Conservation (phyloP, 2,329 filamentous ascomycete species). For the Niveomyces coronatus region DNA sequence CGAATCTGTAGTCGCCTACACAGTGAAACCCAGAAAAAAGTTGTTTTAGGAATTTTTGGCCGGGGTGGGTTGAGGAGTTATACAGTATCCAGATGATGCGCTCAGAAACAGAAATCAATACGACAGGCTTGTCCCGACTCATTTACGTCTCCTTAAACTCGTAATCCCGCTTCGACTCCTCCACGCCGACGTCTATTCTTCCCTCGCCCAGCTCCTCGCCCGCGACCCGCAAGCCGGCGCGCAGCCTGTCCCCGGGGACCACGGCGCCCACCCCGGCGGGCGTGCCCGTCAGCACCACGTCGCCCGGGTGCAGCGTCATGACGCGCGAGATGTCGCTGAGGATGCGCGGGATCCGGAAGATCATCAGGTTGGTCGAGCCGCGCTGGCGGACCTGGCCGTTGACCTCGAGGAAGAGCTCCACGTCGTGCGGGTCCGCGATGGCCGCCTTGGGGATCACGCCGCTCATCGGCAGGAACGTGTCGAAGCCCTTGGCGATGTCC, state of each 20-base stretch:
- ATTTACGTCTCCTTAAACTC: conserved; percentile 61
- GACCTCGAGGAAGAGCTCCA: conserved; percentile 76
- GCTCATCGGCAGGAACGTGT: conserved; percentile 89
- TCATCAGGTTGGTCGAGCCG: conserved; percentile 88
- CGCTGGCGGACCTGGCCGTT: conserved; percentile 70
- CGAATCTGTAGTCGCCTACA: conserved; percentile 40
- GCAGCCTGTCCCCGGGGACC: conserved; percentile 76
- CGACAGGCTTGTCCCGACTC: not conserved
- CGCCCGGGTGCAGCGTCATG: conserved; percentile 86
- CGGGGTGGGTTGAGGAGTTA: not conserved
- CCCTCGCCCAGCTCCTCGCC: conserved; percentile 81
- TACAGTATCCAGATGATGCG: not conserved
- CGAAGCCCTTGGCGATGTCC: conserved; percentile 94
- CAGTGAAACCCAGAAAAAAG: not conserved
- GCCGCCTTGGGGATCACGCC: conserved; percentile 67
- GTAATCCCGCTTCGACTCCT: conserved; percentile 69
- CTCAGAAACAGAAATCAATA: not conserved
- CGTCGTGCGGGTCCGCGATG: conserved; percentile 80
- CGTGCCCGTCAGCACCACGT: conserved; percentile 92
- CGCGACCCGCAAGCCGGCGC: conserved; percentile 66
- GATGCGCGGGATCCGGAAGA: conserved; percentile 81
- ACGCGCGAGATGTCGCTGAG: conserved; percentile 87
- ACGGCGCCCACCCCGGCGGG: conserved; percentile 91
- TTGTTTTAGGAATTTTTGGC: not conserved
- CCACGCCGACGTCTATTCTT: conserved; percentile 71